Base-by-base conservation (phyloP, 805 yeast genomes). In the Candida odintsovae region DNA sequence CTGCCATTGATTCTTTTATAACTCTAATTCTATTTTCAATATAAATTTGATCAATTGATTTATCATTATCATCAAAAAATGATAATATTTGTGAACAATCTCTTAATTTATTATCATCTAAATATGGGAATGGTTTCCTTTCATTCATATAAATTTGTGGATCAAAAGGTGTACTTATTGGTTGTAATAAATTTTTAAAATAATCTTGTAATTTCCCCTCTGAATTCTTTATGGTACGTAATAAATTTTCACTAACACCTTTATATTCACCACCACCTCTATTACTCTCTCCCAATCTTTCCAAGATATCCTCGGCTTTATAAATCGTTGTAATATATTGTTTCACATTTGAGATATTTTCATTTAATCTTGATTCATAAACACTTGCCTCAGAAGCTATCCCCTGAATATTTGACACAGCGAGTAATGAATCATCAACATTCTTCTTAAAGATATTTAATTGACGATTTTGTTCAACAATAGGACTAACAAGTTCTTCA, bases 401-500 rank as follows among this genome's bases (percentile, higher is more conserved):
- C 63, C 83, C 69, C 66, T 82, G 67, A 51, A 72, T 68, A 54
- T 75, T 63, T 45, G 75, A 69, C 20, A 73, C 69, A 1, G 78
- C 64, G 33, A 65, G 64, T 44, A 80, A 61, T 3, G 83, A 77
- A 26, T 74, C 71, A 42, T 79, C 82, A 41, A 83, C 76, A 52
- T 82, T 83, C 37, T 67, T 62, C 54, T 80, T 82, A 51, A 79
- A 73, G 1, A 71, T 62, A 35, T 77, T 78, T 47, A 84, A 63
- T 45, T 71, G 68, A 52, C 78, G 78, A 42, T 86, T 83, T 47
- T 80, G 79, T 8, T 75, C 72, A 36, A 86, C 72, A 40, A 88
- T 78, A 1, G 97, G 97, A 42, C 78, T 76, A 55, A 92, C 79
- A 21, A 86, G 73, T 26, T 67, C 64, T 48, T 81, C 78, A 1